A percentile compares a stretch with the other conserved stretches of the same genome.
Conservation (phyloP, 352 stramenopile species). For the Nothophytophthora sp. region DNA sequence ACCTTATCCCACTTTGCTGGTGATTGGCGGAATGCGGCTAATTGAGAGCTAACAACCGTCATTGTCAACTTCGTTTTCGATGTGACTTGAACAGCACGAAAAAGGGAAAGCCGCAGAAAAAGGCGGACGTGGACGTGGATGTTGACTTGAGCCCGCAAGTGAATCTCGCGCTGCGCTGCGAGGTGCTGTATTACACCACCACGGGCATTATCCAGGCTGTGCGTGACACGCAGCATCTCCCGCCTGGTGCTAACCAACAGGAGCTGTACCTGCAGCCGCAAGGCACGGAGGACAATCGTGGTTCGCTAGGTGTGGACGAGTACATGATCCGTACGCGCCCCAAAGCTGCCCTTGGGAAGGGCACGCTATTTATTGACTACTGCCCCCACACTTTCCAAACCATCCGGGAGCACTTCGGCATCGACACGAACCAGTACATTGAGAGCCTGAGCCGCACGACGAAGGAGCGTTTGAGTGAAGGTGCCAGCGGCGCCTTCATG, state of each 20-base stretch:
- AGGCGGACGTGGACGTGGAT: conserved; percentile 79
- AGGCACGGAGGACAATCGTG: conserved; percentile 74
- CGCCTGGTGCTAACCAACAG: conserved; percentile 68
- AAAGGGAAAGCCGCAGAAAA: conserved; percentile 44
- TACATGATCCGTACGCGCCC: conserved; percentile 84
- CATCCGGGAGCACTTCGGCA: conserved; percentile 84
- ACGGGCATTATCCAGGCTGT: conserved; percentile 88
- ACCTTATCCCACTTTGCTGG: neutral
- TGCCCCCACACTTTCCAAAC: conserved; percentile 86
- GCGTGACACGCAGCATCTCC: conserved; percentile 66
- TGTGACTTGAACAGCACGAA: conserved; percentile 10
- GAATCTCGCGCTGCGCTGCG: conserved; percentile 81
- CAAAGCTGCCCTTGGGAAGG: conserved; percentile 71
- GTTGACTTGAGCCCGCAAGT: conserved; percentile 86
- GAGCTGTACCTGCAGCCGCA: conserved; percentile 82
- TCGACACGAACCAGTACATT: conserved; percentile 85
- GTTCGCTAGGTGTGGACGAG: conserved; percentile 76
- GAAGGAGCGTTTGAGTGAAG: conserved; percentile 87
- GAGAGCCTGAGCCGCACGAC: conserved; percentile 82
- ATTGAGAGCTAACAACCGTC: too few relatives aligned
- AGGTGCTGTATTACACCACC: conserved; percentile 89
- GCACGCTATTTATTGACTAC: conserved; percentile 88
- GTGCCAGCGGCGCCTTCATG: conserved; percentile 87
- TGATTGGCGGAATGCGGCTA: neutral
- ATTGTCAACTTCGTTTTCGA: neutral